phyloP scores from a whole-genome alignment of 306 rosid genomes.

The Aeschynomene evenia region DNA sequence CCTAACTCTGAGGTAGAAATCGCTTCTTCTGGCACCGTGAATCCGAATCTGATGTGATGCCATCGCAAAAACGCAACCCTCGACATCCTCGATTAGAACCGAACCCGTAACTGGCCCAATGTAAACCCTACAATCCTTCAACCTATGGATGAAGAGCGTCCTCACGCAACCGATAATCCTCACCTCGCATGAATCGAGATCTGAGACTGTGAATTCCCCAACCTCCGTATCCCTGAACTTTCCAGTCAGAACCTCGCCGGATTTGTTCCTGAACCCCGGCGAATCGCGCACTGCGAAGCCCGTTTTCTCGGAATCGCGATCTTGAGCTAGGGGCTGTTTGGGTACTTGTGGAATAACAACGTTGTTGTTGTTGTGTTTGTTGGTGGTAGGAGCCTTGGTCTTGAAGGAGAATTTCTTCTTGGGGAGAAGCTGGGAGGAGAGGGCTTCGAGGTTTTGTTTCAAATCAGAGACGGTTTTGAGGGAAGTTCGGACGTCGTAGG shows the following conservation, averaged over 20 bases:
- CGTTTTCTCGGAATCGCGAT: slow-evolving; percentile 14
- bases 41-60: slow-evolving; percentile 93
- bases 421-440: slow-evolving; percentile 53
- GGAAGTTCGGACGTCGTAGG: slow-evolving; percentile 74
- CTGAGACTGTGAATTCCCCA: slow-evolving; percentile 77
- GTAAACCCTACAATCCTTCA: slow-evolving; percentile 62
- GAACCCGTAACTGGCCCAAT: slow-evolving; percentile 71
- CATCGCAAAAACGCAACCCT: slow-evolving; percentile 57
- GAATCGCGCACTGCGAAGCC: slow-evolving; percentile 45
- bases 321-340: slow-evolving; percentile 19
- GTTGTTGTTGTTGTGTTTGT: slow-evolving; percentile 33
- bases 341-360: slow-evolving; percentile 4
- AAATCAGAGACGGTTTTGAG: slow-evolving; percentile 66
- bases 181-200: slow-evolving; percentile 84
- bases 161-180: slow-evolving; percentile 65
- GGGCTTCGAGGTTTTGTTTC: slow-evolving; percentile 48
- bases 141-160: slow-evolving; percentile 64
- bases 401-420: slow-evolving; percentile 76
- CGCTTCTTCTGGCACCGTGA: slow-evolving; percentile 59
- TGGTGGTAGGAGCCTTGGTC: slow-evolving; percentile 46
- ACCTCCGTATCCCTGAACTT: slow-evolving; percentile 53
- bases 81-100: slow-evolving; percentile 68
- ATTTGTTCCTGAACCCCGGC: slow-evolving; percentile 58
- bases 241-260: slow-evolving; percentile 45
- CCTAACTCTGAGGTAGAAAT: slow-evolving; percentile 82